Base-by-base conservation (phyloP, 2,329 filamentous ascomycete genomes). In the Trichoderma aggressivum region DNA sequence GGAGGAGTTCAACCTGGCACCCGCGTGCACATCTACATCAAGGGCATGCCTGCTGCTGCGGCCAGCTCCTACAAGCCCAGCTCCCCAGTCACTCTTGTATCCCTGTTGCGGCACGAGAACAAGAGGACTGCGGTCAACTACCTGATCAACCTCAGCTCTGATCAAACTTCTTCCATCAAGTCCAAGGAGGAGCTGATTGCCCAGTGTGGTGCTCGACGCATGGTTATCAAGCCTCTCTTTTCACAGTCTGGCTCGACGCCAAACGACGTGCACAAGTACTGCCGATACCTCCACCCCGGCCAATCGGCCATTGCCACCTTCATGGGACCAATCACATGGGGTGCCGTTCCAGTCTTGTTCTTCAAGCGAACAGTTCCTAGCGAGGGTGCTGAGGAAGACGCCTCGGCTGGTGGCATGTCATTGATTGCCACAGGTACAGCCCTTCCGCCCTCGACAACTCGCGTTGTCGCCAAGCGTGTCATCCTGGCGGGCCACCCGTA, bases 201-300 rank as follows among this genome's bases (percentile, higher is more conserved):
- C 70, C 96, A 98, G 82, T 97, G 93, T 79, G 96, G 96, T 26
- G 90, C 95, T 12, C 91, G 96, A 65, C 89, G 96, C 64, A 90
- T 98, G 77, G 84, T 94, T 72, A 90, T 98, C 82, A 95, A 96
- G 77, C 96, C 96, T 12, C 85, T 98, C 59, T 98, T 95, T 85
- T 98, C 94, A 0, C 89, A 93, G 78, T 86, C 89, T n/a, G 95
- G 94, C 70, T 94, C 91, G 78, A 98, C 95, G 0, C 93, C 94
- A 61, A 98, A 98, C 83, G 92, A 99, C 78, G 94, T 99, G 16
- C 94, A 98, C 87, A 99, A 99, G 81, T 98, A 94, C 82, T 92
- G 94, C 81, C 91, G 95, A 34, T 99, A 89, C 83, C 84, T 98
- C 7, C 94, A 98, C 80, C 94, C 96, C 0, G 96, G 96, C 5